Evolutionary conservation across 306 rosid genomes (phyloP).

Genomic region (Pterocarpus santalinus): DNA sequence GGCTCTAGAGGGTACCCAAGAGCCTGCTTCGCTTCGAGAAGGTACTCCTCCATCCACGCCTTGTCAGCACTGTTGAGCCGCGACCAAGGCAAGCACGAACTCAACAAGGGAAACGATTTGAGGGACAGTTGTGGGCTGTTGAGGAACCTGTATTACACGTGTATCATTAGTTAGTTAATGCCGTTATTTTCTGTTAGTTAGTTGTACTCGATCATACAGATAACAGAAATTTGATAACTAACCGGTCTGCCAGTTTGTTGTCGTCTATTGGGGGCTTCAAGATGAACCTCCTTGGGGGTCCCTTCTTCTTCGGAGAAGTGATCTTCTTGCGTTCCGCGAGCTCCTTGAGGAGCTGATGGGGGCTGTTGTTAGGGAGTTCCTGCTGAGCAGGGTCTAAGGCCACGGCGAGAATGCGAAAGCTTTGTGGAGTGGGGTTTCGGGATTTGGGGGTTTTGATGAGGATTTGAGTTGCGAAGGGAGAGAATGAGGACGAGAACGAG

Average conservation of each 20-base stretch:
- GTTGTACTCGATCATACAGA: not conserved
- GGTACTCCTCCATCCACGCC: constrained; percentile 90
- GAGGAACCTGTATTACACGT: constrained; percentile 63
- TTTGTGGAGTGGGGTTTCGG: constrained; percentile 37
- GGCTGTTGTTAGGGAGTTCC: constrained; percentile 77
- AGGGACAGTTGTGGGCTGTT: constrained; percentile 88
- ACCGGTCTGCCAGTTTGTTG: constrained; percentile 70
- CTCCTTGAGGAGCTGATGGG: constrained; percentile 90
- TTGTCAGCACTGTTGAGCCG: constrained; percentile 85
- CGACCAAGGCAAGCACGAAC: constrained; percentile 88
- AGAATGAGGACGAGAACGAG: constrained; percentile 69
- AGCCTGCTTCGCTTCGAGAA: constrained; percentile 95
- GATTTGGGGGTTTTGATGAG: constrained; percentile 47
- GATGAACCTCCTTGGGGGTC: constrained; percentile 73
- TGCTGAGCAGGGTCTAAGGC: constrained; percentile 72
- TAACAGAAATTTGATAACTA: not conserved
- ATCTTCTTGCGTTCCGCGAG: constrained; percentile 82
- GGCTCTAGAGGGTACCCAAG: constrained; percentile 92
- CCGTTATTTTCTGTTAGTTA: not conserved
- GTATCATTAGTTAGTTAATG: not conserved
- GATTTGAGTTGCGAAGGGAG: constrained; percentile 59
- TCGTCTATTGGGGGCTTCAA: constrained; percentile 90
- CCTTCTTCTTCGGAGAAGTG: constrained; percentile 78
- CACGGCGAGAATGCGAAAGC: constrained; percentile 62
- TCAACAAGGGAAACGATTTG: constrained; percentile 82